Evolutionary conservation across 2,329 filamentous ascomycete species (phyloP).

Genomic region (Fusarium subtropicale): DNA sequence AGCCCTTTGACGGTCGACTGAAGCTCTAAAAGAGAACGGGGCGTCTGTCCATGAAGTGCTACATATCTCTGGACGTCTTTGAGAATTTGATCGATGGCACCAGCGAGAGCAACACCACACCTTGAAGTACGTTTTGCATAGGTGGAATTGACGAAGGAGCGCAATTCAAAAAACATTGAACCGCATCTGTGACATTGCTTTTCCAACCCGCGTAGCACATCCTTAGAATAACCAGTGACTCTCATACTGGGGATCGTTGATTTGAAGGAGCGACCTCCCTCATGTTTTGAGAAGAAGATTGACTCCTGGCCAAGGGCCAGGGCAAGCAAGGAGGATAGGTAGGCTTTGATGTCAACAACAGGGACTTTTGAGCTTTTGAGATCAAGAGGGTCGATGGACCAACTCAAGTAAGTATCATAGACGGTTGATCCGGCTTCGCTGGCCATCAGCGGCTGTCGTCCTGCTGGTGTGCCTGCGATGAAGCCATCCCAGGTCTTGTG

Average conservation of each 20-base stretch:
- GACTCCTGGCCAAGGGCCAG: conserved; percentile 79
- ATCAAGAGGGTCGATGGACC: conserved; percentile 55
- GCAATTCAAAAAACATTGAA: conserved; percentile 60
- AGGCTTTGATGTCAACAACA: conserved; percentile 62
- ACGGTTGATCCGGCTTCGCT: conserved; percentile 74
- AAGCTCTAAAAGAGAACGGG: conserved; percentile 64
- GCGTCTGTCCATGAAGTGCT: conserved; percentile 55
- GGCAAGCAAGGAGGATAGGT: conserved; percentile 69
- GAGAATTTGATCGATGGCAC: conserved; percentile 61
- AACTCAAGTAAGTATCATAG: conserved; percentile 72
- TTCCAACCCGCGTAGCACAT: conserved; percentile 61
- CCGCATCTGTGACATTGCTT: conserved; percentile 61
- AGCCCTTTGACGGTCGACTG: conserved; percentile 62
- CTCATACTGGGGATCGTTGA: conserved; percentile 60
- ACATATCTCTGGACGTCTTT: conserved; percentile 63
- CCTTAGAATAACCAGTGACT: conserved; percentile 67
- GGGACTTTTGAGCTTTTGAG: conserved; percentile 54
- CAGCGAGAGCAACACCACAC: conserved; percentile 64
- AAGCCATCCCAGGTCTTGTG: conserved; percentile 80
- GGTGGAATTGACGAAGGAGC: conserved; percentile 59
- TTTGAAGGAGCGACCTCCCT: conserved; percentile 63
- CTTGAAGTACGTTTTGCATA: conserved; percentile 59
- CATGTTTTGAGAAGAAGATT: conserved; percentile 74
- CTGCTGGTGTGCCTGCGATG: conserved; percentile 52
- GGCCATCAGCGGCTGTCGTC: conserved; percentile 65